Evolutionary conservation across 345 rosid species (phyloP), one percentile per base, ranked within the genome.

Genomic region (Reutealis trisperma): DNA sequence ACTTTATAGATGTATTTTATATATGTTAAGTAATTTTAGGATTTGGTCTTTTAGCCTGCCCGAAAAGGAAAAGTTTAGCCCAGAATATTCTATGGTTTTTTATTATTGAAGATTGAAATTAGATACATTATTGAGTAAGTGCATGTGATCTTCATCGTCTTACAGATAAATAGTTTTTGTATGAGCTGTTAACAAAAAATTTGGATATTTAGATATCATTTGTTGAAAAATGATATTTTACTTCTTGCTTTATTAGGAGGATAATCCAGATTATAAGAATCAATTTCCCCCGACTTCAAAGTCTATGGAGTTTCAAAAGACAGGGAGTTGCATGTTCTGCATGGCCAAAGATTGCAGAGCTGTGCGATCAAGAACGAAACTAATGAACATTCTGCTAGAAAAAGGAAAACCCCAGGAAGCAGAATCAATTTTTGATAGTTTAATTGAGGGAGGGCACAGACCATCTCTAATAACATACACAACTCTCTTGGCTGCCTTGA

Each of bases 401-500:
- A 81, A 86, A 27, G 87, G 90, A 83, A 82, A 86, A 5, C 93
- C 91, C 5, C 86, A 87, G 74, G 90, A 88, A 72, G 91, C 76
- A 18, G 71, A 78, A 63, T 75, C 91, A 25, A 60, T 84, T 49
- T 88, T 85, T 76, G 78, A 86, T 51, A 61, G 84, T 54, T 74
- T 88, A 83, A 73, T 86, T 21, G 86, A 83, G 74, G 84, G 86
- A 63, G 91, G 91, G 25, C 91, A 90, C 58, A 86, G 13, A 44
- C 91, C 89, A 45, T 86, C 90, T 73, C 67, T 86, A 70, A 73
- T 90, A 80, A 82, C 89, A 24, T 88, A 83, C 84, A 88, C 90
- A 63, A 87, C 90, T 76, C 90, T 90, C 72, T 30, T 90, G 76
- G 90, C 90, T 60, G 87, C 89, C 4, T 84, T 87, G 90, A 88